A percentile compares a stretch with the other conserved stretches of the same genome.
These are phyloP conservation scores for Diddensiella santjacobensis DNA, from an alignment of 805 yeast genomes.

Conservation along the genomic window DNA sequence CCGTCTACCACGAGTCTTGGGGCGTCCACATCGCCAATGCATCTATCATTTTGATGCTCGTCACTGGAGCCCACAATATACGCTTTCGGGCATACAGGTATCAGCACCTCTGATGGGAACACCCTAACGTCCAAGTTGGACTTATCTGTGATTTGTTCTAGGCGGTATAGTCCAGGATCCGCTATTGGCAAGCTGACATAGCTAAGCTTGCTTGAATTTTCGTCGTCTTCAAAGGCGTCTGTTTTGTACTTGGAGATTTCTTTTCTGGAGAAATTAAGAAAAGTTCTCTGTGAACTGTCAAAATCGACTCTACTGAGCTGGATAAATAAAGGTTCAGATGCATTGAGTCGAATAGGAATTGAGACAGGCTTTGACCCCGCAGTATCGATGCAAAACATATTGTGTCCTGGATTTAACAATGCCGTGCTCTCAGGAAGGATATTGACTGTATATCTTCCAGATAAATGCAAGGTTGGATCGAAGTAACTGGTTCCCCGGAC, in stretches of 20 bases:
- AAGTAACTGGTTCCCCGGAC: slow-evolving; percentile 30
- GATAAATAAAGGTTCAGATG: slow-evolving; percentile 67
- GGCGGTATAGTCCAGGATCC: slow-evolving; percentile 73
- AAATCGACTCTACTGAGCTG: slow-evolving; percentile 62
- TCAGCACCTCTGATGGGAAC: slow-evolving; percentile 55
- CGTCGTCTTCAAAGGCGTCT: slow-evolving; percentile 17
- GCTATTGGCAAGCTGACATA: slow-evolving; percentile 63
- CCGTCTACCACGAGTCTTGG: slow-evolving; percentile 59
- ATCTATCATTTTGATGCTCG: slow-evolving; percentile 42
- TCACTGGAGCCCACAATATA: slow-evolving; percentile 39
- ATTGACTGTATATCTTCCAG: slow-evolving; percentile 67
- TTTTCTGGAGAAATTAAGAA: slow-evolving; percentile 52
- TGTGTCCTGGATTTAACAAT: slow-evolving; percentile 68
- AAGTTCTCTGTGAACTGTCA: slow-evolving; percentile 43
- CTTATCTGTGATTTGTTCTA: slow-evolving; percentile 62
- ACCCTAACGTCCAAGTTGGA: slow-evolving; percentile 56
- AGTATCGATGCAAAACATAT: slow-evolving; percentile 51
- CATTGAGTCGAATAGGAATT: slow-evolving; percentile 76
- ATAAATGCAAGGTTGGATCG: slow-evolving; percentile 54
- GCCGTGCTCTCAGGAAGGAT: slow-evolving; percentile 91
- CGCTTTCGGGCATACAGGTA: slow-evolving; percentile 79
- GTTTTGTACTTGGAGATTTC: slow-evolving; percentile 44
- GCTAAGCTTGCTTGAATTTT: slow-evolving; percentile 12
- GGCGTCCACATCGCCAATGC: slow-evolving; percentile 58
- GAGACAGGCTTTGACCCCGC: slow-evolving; percentile 32